Base-by-base conservation (phyloP, 306 rosid genomes). In the Arachis hypogaea region DNA sequence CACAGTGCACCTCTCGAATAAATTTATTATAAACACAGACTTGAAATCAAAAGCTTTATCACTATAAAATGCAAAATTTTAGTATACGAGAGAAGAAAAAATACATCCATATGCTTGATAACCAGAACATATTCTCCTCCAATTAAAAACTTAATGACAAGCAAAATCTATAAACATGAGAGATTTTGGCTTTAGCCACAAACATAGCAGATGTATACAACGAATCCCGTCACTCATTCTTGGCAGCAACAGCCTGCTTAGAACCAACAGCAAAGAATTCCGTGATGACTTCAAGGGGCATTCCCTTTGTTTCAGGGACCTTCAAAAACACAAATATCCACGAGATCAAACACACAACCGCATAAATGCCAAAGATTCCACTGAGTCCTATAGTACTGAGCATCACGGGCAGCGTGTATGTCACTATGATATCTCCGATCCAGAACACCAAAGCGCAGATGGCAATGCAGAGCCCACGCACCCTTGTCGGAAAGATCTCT, bases 291-390 rank as follows among this genome's bases (percentile, higher is more conserved):
- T 91, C 94, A 7, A 91, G 97, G 55, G 97, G 97, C 95, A 91
- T 91, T 69, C 94, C 95, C 78, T 91, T 91, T 74, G 97, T 91
- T 85, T 91, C 95, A 1, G 97, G 97, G 57, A 88, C 97, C 86
- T 87, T 88, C 74, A 87, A 78, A 77, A 57, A 88, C 77, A 91
- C 79, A 45, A 88, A 91, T 33, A 91, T 58, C 82, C 80, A 87
- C n/a, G 97, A 91, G 74, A 88, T 64, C 77, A 70, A 45, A 71
- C 92, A 91, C 46, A 91, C 80, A 6, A 77, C 59, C 0, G 91
- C 92, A n/a, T 88, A 91, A 40, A 88, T 59, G 50, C 84, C 91
- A 1, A 91, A 88, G 65, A 82, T 81, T 64, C 97, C 95, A 0
- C 77, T 80, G 0, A 91, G 89, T 7, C 97, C 97, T 1, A 85